Conservation (phyloP, 345 rosid genomes). For the Sisymbrium irio region DNA sequence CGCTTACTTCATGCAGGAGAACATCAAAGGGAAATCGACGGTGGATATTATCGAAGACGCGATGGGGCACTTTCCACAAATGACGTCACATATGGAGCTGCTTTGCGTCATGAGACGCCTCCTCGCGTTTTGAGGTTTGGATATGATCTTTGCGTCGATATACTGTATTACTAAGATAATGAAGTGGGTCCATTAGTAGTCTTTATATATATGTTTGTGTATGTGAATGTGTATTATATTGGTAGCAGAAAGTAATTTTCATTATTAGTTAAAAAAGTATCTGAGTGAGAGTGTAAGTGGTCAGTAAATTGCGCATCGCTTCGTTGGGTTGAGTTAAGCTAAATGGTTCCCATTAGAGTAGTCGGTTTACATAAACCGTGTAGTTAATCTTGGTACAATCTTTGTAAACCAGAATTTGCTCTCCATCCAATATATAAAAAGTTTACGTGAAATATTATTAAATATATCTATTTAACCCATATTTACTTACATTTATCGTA, state of each 20-base stretch:
- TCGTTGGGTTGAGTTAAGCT: neutral
- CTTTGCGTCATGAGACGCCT: constrained; percentile 43
- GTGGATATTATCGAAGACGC: constrained; percentile 50
- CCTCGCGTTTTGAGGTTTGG: constrained; percentile 36
- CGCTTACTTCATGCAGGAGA: constrained; percentile 62
- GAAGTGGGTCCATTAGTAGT: neutral
- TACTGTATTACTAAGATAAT: neutral
- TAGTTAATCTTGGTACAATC: too few species aligned
- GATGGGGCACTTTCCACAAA: constrained; percentile 71
- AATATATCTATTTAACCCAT: too few species aligned
- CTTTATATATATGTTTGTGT: constrained; percentile 9
- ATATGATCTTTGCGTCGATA: neutral
- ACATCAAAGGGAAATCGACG: constrained; percentile 50
- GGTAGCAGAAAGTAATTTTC: neutral
- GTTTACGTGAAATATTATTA: too few species aligned
- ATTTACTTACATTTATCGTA: too few species aligned
- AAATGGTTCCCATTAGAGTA: too few species aligned
- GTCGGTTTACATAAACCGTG: too few species aligned
- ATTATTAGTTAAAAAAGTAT: neutral
- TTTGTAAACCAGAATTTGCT: constrained; percentile 29
- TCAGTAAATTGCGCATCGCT: too few species aligned
- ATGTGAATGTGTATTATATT: constrained; percentile 11
- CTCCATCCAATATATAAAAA: too few species aligned
- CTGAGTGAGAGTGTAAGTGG: neutral
- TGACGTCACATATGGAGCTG: constrained; percentile 56